These are phyloP conservation scores for Gilbertella persicaria DNA, from an alignment of 371 early-diverging fungal species.

Conservation along the genomic window DNA sequence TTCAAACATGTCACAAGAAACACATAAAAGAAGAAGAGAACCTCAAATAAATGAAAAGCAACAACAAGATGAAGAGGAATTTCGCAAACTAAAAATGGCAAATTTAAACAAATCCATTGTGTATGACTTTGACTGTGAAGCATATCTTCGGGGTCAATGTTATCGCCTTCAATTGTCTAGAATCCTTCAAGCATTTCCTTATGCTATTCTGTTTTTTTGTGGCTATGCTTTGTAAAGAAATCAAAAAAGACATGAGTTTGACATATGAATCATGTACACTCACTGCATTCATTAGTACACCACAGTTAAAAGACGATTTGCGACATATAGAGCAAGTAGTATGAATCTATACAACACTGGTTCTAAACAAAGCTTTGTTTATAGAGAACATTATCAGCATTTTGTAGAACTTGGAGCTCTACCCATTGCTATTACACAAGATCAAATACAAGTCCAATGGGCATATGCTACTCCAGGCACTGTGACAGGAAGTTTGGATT, in stretches of 20 bases:
- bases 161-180: background rate
- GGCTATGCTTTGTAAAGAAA: conserved; percentile 27
- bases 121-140: background rate
- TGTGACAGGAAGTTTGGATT: conserved; percentile 9
- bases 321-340: conserved; percentile 22
- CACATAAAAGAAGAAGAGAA: too few species aligned
- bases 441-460: conserved; percentile 11
- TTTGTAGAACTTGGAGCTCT: conserved; percentile 11
- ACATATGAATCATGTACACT: too few species aligned
- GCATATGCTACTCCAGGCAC: conserved; percentile 14
- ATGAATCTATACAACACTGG: background rate
- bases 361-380: background rate
- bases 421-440: conserved; percentile 22
- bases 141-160: background rate
- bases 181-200: background rate
- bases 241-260: background rate
- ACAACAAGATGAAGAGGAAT: too few species aligned
- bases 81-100: too few species aligned
- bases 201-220: conserved; percentile 26
- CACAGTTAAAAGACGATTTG: conserved; percentile 18
- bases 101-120: too few species aligned
- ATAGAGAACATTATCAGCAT: conserved; percentile 4
- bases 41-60: too few species aligned
- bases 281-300: conserved; percentile 7
- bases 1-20: too few species aligned